These are phyloP conservation scores for Garcia nutans DNA, from an alignment of 345 rosid species.

Conservation along the genomic window DNA sequence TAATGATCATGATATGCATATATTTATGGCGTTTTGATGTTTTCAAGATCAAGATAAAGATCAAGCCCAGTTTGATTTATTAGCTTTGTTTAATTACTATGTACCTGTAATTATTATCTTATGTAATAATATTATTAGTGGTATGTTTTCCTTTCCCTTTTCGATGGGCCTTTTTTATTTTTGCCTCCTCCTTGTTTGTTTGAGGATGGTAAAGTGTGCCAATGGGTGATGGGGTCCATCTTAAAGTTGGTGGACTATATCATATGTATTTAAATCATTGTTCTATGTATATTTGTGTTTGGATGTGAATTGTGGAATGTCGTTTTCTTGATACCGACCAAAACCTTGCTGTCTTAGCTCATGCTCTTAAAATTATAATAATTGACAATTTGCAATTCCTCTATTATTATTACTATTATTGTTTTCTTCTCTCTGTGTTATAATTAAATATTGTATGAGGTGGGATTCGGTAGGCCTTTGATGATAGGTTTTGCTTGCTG, in stretches of 20 bases:
- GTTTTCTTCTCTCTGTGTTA: background rate
- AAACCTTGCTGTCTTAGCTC: background rate
- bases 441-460: background rate
- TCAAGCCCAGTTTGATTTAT: background rate
- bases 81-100: background rate
- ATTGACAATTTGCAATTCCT: background rate
- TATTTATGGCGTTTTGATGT: constrained; percentile 8
- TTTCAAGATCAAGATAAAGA: background rate
- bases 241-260: background rate
- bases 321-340: constrained; percentile 6
- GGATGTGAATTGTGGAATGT: constrained; percentile 9
- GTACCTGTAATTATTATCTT: background rate
- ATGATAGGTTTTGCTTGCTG: background rate
- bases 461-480: constrained; percentile 6
- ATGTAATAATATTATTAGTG: constrained; percentile 3
- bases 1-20: background rate
- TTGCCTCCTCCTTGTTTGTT: background rate
- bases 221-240: background rate
- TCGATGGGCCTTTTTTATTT: background rate
- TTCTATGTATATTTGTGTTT: background rate
- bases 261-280: background rate
- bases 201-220: background rate
- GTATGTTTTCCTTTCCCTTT: background rate
- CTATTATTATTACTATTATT: no score
- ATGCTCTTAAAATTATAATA: background rate